Conservation (phyloP, 371 early-diverging fungal species). For the Basidiobolus heterosporus region DNA sequence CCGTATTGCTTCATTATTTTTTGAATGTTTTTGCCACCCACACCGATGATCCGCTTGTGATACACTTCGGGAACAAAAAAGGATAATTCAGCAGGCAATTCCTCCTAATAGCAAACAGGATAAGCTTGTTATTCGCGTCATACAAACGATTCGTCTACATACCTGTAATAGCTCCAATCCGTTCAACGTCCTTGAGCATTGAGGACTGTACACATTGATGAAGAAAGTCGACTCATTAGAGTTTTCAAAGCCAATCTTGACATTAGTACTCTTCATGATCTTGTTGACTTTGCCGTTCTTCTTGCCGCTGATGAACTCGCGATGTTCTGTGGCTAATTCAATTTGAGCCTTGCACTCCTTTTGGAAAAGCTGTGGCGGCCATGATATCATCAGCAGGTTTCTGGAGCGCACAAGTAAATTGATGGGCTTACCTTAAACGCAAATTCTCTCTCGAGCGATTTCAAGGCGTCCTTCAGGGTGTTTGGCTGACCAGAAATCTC, state of each 20-base stretch:
- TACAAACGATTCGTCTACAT: too few relatives aligned
- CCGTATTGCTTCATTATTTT: constrained; percentile 89
- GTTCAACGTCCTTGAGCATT: constrained; percentile 36
- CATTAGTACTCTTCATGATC: constrained; percentile 64
- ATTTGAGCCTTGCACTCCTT: constrained; percentile 23
- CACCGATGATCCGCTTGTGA: constrained; percentile 89
- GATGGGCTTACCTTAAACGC: constrained; percentile 1
- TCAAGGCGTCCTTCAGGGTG: too few relatives aligned
- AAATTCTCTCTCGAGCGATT: too few relatives aligned
- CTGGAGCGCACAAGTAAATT: constrained; percentile 9
- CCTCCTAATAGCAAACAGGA: constrained; percentile 20
- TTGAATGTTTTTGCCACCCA: constrained; percentile 87
- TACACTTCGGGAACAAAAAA: constrained; percentile 77
- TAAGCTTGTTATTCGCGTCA: too few relatives aligned
- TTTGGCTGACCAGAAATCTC: constrained; percentile 12
- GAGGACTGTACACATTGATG: constrained; percentile 46
- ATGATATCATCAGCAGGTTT: constrained; percentile 9
- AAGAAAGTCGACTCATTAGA: constrained; percentile 59
- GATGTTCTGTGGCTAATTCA: constrained; percentile 64
- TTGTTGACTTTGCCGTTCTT: constrained; percentile 89
- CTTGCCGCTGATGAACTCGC: constrained; percentile 85
- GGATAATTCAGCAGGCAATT: constrained; percentile 69
- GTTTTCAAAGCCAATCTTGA: constrained; percentile 33
- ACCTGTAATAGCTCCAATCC: constrained; percentile 44
- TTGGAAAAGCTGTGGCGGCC: constrained; percentile 7